Evolutionary conservation across 2,329 filamentous ascomycete species (phyloP).

Genomic region (Zalaria obscura): DNA sequence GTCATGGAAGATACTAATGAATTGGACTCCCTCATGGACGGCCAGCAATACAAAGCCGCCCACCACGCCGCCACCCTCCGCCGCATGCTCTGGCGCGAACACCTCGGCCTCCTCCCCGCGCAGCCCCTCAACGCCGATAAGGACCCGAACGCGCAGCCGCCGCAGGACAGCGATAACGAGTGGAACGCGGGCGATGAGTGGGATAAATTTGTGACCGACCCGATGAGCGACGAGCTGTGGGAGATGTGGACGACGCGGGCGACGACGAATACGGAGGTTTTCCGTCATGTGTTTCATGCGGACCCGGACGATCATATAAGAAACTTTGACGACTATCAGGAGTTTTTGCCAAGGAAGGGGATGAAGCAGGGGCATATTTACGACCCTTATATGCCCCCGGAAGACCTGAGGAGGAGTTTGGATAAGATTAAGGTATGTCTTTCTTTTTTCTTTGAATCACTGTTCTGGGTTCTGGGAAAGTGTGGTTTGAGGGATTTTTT

Average conservation of each 20-base stretch:
- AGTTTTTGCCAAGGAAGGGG: conserved; percentile 47
- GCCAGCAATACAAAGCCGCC: conserved; percentile 61
- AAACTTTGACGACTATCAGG: conserved; percentile 81
- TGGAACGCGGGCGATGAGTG: conserved; percentile 57
- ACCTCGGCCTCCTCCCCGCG: conserved; percentile 66
- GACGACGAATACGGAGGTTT: conserved; percentile 57
- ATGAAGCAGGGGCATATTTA: conserved; percentile 74
- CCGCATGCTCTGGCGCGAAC: conserved; percentile 77
- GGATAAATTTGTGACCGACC: conserved; percentile 45
- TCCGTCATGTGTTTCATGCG: conserved; percentile 68
- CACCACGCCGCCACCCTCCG: conserved; percentile 70
- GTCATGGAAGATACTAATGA: conserved; percentile 72
- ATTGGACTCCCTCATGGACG: conserved; percentile 63
- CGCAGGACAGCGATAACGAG: conserved; percentile 54
- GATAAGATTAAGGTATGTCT: conserved; percentile 46
- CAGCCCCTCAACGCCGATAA: conserved; percentile 53
- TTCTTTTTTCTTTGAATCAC: too few relatives aligned
- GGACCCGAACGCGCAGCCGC: conserved; percentile 63
- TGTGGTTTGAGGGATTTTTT: too few relatives aligned
- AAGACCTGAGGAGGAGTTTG: conserved; percentile 61
- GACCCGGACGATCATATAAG: conserved; percentile 84
- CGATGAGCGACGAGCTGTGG: conserved; percentile 42
- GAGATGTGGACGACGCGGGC: conserved; percentile 57
- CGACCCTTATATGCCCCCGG: conserved; percentile 58
- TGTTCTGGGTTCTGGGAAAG: too few relatives aligned